phyloP scores from a whole-genome alignment of 164 flowering plant genomes.

The Chimonanthus praecox region DNA sequence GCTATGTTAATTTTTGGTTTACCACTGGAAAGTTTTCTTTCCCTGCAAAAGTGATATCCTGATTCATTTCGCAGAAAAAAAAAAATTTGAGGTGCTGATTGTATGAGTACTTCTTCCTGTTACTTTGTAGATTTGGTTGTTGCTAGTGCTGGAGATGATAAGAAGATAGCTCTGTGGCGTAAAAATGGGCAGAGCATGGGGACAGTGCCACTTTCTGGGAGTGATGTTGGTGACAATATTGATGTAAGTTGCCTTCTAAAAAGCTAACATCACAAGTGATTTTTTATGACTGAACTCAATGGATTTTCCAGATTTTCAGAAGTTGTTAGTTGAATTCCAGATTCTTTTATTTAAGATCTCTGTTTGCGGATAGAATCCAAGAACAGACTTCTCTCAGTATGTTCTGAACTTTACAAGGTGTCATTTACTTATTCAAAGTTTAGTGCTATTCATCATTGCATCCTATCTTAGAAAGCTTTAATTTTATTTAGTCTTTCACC shows the following conservation, averaged over 20 bases:
- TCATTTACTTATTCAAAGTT: too few relatives aligned
- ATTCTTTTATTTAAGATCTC: not conserved
- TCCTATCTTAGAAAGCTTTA: too few relatives aligned
- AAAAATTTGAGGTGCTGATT: not conserved
- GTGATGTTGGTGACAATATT: conserved; percentile 63
- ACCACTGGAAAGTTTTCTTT: not conserved
- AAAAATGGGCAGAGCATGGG: conserved; percentile 90
- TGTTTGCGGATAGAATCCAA: not conserved
- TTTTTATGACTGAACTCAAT: not conserved
- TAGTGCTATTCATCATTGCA: too few relatives aligned
- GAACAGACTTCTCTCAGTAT: not conserved
- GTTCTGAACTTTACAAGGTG: too few relatives aligned
- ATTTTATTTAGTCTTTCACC: too few relatives aligned
- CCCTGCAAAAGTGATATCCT: not conserved
- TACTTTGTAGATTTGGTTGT: conserved; percentile 77
- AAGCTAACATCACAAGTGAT: not conserved
- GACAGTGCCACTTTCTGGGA: conserved; percentile 55
- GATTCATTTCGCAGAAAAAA: not conserved
- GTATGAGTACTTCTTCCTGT: not conserved
- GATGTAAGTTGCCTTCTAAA: conserved; percentile 39
- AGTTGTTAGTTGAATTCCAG: not conserved
- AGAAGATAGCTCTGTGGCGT: conserved; percentile 75
- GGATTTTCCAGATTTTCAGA: not conserved
- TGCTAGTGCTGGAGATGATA: conserved; percentile 96
- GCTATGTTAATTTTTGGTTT: not conserved